Conservation (phyloP, 495 filamentous ascomycete genomes). For the Neurospora africana region DNA sequence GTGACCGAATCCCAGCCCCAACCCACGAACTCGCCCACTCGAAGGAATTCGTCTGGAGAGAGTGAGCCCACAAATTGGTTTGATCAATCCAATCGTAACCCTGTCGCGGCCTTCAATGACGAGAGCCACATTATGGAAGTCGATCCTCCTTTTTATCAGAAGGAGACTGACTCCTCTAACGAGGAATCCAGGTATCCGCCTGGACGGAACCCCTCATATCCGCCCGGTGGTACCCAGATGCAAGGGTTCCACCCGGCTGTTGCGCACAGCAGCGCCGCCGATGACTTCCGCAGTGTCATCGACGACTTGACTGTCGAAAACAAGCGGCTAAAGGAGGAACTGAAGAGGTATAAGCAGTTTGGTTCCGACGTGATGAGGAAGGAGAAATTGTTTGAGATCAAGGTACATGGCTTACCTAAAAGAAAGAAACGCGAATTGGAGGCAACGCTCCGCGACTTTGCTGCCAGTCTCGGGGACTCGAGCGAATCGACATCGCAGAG, state of each 20-base stretch:
- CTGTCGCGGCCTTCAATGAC: slow-evolving; percentile 14
- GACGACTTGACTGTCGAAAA: slow-evolving; percentile 65
- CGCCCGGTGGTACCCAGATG: slow-evolving; percentile 2
- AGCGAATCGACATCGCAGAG: slow-evolving; percentile 26
- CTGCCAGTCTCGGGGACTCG: slow-evolving; percentile 40
- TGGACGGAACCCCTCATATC: slow-evolving; percentile 9
- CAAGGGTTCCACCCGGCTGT: slow-evolving; percentile 15
- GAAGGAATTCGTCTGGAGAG: slow-evolving; percentile 31
- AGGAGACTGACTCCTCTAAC: slow-evolving; percentile 34
- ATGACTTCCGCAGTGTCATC: slow-evolving; percentile 56
- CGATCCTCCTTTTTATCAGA: slow-evolving; percentile 46
- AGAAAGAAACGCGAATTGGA: slow-evolving; percentile 65
- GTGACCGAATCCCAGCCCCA: neutral
- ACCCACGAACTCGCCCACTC: slow-evolving; percentile 7
- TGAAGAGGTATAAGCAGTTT: slow-evolving; percentile 55
- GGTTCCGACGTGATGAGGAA: slow-evolving; percentile 46
- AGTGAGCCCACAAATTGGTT: slow-evolving; percentile 39
- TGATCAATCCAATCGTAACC: slow-evolving; percentile 33
- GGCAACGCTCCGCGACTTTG: slow-evolving; percentile 56
- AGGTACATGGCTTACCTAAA: slow-evolving; percentile 54
- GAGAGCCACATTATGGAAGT: slow-evolving; percentile 29
- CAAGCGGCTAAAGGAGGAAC: slow-evolving; percentile 55
- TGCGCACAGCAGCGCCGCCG: slow-evolving; percentile 41
- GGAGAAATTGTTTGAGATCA: slow-evolving; percentile 69
- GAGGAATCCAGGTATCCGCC: slow-evolving; percentile 14